A percentile compares a stretch with the other conserved stretches of the same genome.
Evolutionary conservation across 352 stramenopile genomes (phyloP).

Genomic region (Albugo candida): DNA sequence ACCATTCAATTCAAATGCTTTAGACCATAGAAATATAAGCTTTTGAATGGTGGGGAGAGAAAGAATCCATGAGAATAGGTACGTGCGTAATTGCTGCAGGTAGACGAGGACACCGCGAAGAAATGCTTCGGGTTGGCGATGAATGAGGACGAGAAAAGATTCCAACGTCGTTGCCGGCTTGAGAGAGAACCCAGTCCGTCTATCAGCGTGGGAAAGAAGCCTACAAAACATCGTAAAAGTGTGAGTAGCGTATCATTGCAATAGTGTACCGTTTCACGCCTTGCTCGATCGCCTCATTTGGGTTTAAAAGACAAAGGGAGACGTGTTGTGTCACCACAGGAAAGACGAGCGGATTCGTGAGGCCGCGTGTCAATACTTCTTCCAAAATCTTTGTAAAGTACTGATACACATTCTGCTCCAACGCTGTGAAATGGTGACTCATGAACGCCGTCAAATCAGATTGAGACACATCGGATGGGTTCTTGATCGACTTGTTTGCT

Average conservation of each 20-base stretch:
- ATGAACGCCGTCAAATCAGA: constrained; percentile 16
- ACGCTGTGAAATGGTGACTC: neutral
- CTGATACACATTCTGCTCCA: constrained; percentile 27
- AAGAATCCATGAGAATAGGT: constrained; percentile 29
- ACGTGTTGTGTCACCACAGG: constrained; percentile 67
- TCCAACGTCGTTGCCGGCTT: constrained; percentile 15
- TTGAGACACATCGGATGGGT: constrained; percentile 6
- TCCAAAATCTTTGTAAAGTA: constrained; percentile 1
- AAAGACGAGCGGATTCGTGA: constrained; percentile 55
- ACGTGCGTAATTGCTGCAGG: constrained; percentile 42
- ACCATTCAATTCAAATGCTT: constrained; percentile 17
- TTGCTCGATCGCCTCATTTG: constrained; percentile 28
- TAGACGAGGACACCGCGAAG: constrained; percentile 44
- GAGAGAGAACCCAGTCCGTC: constrained; percentile 5
- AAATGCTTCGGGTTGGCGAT: constrained; percentile 54
- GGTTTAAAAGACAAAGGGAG: constrained; percentile 47
- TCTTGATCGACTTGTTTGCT: neutral
- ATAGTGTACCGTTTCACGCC: constrained; percentile 38
- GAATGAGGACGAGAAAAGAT: constrained; percentile 35
- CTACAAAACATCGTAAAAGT: neutral
- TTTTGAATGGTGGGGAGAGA: constrained; percentile 50
- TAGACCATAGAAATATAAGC: constrained; percentile 49
- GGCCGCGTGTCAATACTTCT: constrained; percentile 29
- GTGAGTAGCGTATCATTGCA: neutral
- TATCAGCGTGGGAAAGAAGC: neutral